Base-by-base conservation (phyloP, 2,329 filamentous ascomycete species). In the Neospermospora avenae region DNA sequence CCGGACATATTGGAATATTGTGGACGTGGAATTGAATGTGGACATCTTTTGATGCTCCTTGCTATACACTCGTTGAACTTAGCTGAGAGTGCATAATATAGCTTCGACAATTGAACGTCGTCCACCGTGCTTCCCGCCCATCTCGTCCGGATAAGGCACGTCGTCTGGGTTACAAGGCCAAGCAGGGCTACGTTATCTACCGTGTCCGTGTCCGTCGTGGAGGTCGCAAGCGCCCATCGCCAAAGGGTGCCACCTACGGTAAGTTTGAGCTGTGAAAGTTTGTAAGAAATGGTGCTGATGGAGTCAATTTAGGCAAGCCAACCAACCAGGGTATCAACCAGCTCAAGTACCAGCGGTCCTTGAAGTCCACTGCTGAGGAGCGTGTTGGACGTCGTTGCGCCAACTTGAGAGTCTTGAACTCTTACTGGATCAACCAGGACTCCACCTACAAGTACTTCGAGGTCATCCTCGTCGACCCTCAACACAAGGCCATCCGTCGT, bases 361-460 rank as follows among this genome's bases (percentile, higher is more conserved):
- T 98, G 79, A 90, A 89, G 81, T 86, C 93, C 74, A 99, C 95
- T 74, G 96, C 96, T 74, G 96, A 99, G 86, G 95, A 99, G 89
- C 95, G 95, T 90, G 93, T 99, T 78, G 95, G 96, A 77, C 93
- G 93, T 81, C 93, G 93, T 79, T 97, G 93, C 85, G 92, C 93
- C 82, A 99, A 99, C 84, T 83, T 99, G 80, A 92, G 95, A 77
- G 95, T 99, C 77, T 90, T 99, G 77, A 99, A 99, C 90, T 98
- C 93, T 68, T 99, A 99, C 93, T 99, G 96, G 96, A 91, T 99
- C 86, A 99, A 99, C 90, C 92, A 98, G 87, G 95, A 99, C 85
- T 97, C 93, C 65, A 99, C 95, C 82, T 99, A 98, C 91, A 99
- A 99, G 87, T 99, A 99, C 90, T 99, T 87, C 85, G 95, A 99